Conservation (phyloP, 2,329 filamentous ascomycete species). For the Aspergillus brasiliensis region DNA sequence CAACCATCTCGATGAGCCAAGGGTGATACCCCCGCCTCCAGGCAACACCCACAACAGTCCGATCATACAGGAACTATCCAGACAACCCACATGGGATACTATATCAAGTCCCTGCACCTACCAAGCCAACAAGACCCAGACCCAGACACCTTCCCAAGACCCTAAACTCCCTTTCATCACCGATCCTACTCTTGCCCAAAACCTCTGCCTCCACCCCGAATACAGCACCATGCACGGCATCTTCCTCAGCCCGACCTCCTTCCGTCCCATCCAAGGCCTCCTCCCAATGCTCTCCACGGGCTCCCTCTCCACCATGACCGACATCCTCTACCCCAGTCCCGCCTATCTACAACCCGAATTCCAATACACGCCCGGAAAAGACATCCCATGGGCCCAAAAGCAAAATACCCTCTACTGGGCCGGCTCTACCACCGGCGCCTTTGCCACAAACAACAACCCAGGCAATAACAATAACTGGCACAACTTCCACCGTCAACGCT, state of each 20-base stretch:
- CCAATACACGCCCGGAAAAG: conserved; percentile 46
- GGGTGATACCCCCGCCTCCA: conserved; percentile 8
- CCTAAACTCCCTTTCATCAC: conserved; percentile 13
- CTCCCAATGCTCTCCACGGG: conserved; percentile 28
- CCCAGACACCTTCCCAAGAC: not conserved
- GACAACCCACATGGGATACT: conserved; percentile 7
- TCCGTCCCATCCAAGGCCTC: conserved; percentile 21
- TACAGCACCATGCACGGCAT: conserved; percentile 14
- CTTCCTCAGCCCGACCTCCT: conserved; percentile 12
- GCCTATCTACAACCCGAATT: conserved; percentile 48
- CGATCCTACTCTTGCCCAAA: not conserved
- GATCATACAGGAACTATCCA: not conserved
- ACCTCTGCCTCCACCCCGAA: conserved; percentile 15
- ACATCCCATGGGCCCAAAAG: conserved; percentile 55
- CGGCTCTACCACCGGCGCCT: conserved; percentile 58
- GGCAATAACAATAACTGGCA: conserved; percentile 14
- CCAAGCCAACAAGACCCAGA: not conserved
- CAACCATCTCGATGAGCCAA: conserved; percentile 19
- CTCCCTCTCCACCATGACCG: conserved; percentile 31
- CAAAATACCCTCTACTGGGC: conserved; percentile 58
- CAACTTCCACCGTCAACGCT: conserved; percentile 22
- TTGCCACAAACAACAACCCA: conserved; percentile 8
- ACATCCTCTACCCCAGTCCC: conserved; percentile 57
- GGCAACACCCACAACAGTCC: not conserved
- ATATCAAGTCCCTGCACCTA: conserved; percentile 9